These are phyloP conservation scores for Penicillium canariense DNA, from an alignment of 495 filamentous ascomycete genomes.

Conservation along the genomic window DNA sequence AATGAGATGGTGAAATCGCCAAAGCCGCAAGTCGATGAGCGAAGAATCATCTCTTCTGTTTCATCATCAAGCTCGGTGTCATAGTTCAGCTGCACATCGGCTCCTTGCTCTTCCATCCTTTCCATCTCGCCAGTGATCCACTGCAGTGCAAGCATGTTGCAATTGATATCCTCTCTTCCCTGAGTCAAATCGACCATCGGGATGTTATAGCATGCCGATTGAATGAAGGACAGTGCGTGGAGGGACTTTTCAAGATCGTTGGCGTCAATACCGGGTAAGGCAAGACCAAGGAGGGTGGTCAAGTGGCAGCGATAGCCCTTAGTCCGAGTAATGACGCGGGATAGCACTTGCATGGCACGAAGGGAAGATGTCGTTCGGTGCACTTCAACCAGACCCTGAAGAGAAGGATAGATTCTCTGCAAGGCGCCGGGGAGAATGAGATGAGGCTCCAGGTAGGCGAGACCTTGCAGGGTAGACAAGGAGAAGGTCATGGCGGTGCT, in stretches of 20 bases:
- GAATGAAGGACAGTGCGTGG: conserved; percentile 90
- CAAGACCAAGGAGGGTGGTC: conserved; percentile 85
- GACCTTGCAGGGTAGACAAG: conserved; percentile 79
- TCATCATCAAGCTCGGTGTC: conserved; percentile 74
- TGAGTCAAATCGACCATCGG: conserved; percentile 82
- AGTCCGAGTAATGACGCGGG: conserved; percentile 82
- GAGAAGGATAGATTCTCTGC: conserved; percentile 92
- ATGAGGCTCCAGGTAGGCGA: conserved; percentile 88
- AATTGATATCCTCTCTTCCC: conserved; percentile 64
- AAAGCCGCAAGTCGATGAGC: conserved; percentile 94
- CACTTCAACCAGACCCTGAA: conserved; percentile 95
- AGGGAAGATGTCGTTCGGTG: conserved; percentile 94
- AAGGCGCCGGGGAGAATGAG: conserved; percentile 91
- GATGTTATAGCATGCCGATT: conserved; percentile 90
- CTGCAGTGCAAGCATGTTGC: conserved; percentile 76
- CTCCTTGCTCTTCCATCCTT: conserved; percentile 84
- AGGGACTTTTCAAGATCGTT: conserved; percentile 97
- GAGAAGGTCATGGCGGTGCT: conserved; percentile 86
- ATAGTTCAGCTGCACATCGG: conserved; percentile 82
- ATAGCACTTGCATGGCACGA: conserved; percentile 82
- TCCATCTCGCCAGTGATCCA: conserved; percentile 95
- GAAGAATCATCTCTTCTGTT: conserved; percentile 84
- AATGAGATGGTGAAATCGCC: conserved; percentile 88
- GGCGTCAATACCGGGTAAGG: conserved; percentile 92
- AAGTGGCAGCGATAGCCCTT: conserved; percentile 95